phyloP scores from a whole-genome alignment of 306 rosid species.

The Fragaria iinumae region DNA sequence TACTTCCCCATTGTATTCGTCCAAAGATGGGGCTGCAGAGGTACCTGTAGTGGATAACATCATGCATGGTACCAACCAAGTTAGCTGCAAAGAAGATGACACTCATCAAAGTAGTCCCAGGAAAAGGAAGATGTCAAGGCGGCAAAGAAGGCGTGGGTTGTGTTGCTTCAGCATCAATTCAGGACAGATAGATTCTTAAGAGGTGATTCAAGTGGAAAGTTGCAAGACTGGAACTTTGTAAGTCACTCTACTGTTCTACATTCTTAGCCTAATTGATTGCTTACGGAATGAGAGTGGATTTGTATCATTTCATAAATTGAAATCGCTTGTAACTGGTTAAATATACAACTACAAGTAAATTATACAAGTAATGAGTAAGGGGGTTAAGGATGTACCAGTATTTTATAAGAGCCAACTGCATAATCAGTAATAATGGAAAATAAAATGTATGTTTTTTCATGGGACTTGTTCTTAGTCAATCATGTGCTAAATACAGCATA shows the following conservation, averaged over 20 bases:
- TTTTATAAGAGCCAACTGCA: not conserved
- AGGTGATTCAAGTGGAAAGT: not conserved
- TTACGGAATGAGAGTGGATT: too few relatives aligned
- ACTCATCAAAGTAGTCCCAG: slow-evolving; percentile 22
- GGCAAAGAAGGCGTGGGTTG: slow-evolving; percentile 22
- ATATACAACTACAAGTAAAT: not conserved
- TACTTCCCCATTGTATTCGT: slow-evolving; percentile 43
- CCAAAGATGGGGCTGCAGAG: slow-evolving; percentile 25
- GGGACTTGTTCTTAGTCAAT: not conserved
- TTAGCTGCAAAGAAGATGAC: slow-evolving; percentile 16
- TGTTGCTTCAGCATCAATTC: slow-evolving; percentile 35
- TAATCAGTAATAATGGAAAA: not conserved
- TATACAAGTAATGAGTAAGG: not conserved
- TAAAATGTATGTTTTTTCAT: not conserved
- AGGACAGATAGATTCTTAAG: not conserved
- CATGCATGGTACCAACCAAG: slow-evolving; percentile 12
- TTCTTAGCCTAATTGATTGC: not conserved
- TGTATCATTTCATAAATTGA: not conserved
- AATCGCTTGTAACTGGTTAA: not conserved
- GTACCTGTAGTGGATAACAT: slow-evolving; percentile 25
- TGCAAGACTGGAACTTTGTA: not conserved
- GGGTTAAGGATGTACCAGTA: not conserved
- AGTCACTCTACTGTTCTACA: not conserved
- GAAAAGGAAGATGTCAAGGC: slow-evolving; percentile 24
- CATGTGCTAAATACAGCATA: not conserved